Base-by-base conservation (phyloP, 1,284 basidiomycete genomes). In the Ustanciosporium gigantosporum region DNA sequence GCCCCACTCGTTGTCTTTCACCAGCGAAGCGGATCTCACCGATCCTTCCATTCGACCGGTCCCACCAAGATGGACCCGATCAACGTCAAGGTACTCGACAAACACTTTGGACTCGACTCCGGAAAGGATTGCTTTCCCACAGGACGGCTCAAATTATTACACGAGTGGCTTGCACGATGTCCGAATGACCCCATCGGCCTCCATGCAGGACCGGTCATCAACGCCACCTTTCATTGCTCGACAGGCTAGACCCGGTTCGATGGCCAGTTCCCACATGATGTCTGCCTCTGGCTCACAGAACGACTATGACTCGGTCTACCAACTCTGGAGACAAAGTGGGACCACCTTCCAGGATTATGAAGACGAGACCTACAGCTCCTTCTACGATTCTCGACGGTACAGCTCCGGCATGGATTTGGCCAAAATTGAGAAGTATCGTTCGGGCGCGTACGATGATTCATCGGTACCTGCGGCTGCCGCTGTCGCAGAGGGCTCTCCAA, bases 221-320 rank as follows among this genome's bases (percentile, higher is more conserved):
- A 53, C 46, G 8, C 50, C 57, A 8, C 50, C 50, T n/a, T 46
- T 49, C 19, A 46, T 31, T 9, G 31, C 39, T 13, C 38, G 39
- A 4, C 41, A 19, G 5, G 42, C 49, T 7, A 27, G 61, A 2
- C 51, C 57, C 3, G 17, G 34, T 2, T 56, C 51, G 13, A 13
- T 56, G 6, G 57, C 66, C 31, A 66, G 62, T 44, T 62, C 66
- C 5, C 48, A 52, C 36, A 48, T 66, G 52, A 38, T 66, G 17
- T 44, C 46, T 22, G 27, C 37, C 4, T 45, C 27, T 8, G 44
- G 50, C 38, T 52, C 50, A 2, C 46, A 46, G 19, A 64, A 47
- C 41, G 67, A 69, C 34, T 69, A 69, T 29, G 67, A 67, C 29
- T 65, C 65, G 16, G 50, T 58, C 36, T 61, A 69, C 34, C 65